Percentiles rank a stretch among this genome's conserved stretches.
Conservation (phyloP, 2,329 filamentous ascomycete genomes). For the Cercospora nicotianae region DNA sequence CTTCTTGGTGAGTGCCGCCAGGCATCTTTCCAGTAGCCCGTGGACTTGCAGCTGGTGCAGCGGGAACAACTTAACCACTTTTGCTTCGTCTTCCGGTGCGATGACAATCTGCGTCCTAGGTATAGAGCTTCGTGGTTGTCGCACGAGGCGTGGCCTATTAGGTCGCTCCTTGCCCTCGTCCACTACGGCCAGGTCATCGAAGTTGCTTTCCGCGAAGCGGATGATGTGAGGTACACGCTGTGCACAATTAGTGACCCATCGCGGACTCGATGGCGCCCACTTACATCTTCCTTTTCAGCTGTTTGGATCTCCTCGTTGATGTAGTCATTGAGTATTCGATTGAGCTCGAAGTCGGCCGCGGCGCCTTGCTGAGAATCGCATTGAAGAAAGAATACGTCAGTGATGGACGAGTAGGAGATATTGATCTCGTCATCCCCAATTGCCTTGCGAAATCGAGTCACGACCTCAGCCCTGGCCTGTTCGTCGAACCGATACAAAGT, state of each 20-base stretch:
- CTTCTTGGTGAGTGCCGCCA: constrained; percentile 15
- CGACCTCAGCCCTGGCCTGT: constrained; percentile 23
- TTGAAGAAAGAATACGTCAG: constrained; percentile 28
- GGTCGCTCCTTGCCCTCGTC: constrained; percentile 11
- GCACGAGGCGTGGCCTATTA: background rate
- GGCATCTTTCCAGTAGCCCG: constrained; percentile 26
- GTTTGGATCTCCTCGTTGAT: constrained; percentile 24
- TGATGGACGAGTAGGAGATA: constrained; percentile 25
- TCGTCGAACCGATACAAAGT: constrained; percentile 33
- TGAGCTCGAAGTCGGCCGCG: constrained; percentile 26
- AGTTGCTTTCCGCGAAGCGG: constrained; percentile 29
- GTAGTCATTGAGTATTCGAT: constrained; percentile 19
- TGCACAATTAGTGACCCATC: constrained; percentile 3
- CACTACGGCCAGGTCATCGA: constrained; percentile 23
- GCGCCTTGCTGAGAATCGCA: constrained; percentile 22
- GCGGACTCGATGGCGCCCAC: constrained; percentile 4
- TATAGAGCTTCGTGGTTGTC: background rate
- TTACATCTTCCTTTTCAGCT: constrained; percentile 19
- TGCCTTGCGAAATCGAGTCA: constrained; percentile 24
- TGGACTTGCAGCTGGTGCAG: constrained; percentile 21
- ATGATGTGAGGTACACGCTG: constrained; percentile 19
- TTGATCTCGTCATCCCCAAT: constrained; percentile 26
- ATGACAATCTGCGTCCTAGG: constrained; percentile 22
- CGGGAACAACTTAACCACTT: constrained; percentile 20
- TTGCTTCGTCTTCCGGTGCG: constrained; percentile 13